These are phyloP conservation scores for Capronia americana DNA, from an alignment of 2,329 filamentous ascomycete genomes.

Conservation along the genomic window DNA sequence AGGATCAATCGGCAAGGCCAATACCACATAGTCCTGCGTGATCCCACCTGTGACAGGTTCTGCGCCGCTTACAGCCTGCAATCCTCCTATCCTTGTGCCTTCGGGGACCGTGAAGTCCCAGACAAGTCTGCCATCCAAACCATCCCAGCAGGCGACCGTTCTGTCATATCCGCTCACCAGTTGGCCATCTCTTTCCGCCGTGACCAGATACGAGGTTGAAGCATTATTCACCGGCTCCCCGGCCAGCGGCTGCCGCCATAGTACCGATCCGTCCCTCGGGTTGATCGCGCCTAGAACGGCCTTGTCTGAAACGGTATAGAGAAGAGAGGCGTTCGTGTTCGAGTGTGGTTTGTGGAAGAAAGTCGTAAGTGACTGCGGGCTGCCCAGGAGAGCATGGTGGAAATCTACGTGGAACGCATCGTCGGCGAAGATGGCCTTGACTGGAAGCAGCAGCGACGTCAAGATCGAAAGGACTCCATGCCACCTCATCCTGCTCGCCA, in stretches of 20 bases:
- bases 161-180: constrained; percentile 75
- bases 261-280: constrained; percentile 78
- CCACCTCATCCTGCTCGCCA: constrained; percentile 36
- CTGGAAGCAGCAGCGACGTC: constrained; percentile 18
- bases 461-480: constrained; percentile 28
- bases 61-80: constrained; percentile 32
- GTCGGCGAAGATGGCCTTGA: constrained; percentile 75
- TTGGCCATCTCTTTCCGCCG: constrained; percentile 74
- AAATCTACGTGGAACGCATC: constrained; percentile 93
- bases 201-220: constrained; percentile 37
- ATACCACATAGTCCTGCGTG: constrained; percentile 73
- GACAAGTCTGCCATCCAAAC: constrained; percentile 75
- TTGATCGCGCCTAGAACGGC: constrained; percentile 86
- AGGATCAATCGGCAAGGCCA: constrained; percentile 57
- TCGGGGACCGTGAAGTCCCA: constrained; percentile 72
- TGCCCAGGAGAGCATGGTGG: constrained; percentile 85
- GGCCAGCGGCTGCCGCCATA: constrained; percentile 84
- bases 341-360: constrained; percentile 91
- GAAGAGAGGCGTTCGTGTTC: constrained; percentile 81
- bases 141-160: constrained; percentile 81
- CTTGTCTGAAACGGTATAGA: constrained; percentile 89
- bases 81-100: constrained; percentile 44
- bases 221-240: constrained; percentile 52
- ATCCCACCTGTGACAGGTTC: constrained; percentile 63
- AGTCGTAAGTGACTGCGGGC: constrained; percentile 80